Evolutionary conservation across 2,329 filamentous ascomycete genomes (phyloP).

Genomic region (Cercospora sp.): DNA sequence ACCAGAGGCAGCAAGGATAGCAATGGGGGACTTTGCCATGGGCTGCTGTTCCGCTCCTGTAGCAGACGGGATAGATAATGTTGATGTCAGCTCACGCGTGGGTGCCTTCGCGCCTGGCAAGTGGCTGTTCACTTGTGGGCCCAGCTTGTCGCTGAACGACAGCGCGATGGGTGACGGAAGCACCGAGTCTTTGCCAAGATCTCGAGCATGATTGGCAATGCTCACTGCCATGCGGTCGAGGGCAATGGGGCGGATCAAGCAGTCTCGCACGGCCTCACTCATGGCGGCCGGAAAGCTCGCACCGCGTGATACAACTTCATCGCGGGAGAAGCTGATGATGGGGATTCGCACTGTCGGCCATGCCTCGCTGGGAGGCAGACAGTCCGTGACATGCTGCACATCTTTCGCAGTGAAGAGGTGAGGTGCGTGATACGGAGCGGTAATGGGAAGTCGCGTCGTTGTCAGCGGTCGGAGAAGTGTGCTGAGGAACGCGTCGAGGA

Average conservation of each 20-base stretch:
- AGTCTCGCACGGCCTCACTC: slow-evolving; percentile 15
- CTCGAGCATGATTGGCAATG: slow-evolving; percentile 8
- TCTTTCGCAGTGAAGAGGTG: slow-evolving; percentile 25
- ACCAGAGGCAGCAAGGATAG: slow-evolving; percentile 34
- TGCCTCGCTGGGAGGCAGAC: neutral
- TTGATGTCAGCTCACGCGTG: neutral
- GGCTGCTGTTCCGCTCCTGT: slow-evolving; percentile 10
- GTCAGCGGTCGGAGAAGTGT: neutral
- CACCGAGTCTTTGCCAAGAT: slow-evolving; percentile 7
- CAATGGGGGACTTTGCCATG: slow-evolving; percentile 21
- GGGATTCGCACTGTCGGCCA: slow-evolving; percentile 4
- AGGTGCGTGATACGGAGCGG: slow-evolving; percentile 23
- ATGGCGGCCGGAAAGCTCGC: slow-evolving; percentile 8
- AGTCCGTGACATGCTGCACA: slow-evolving; percentile 13
- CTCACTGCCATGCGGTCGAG: slow-evolving; percentile 11
- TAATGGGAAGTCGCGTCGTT: slow-evolving; percentile 19
- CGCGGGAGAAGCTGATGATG: slow-evolving; percentile 15
- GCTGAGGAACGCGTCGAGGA: slow-evolving; percentile 7
- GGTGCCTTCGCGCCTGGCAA: neutral
- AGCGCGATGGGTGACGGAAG: slow-evolving; percentile 12
- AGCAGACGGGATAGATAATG: neutral
- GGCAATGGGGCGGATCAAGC: slow-evolving; percentile 15
- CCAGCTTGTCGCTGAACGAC: slow-evolving; percentile 8
- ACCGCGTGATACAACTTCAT: neutral
- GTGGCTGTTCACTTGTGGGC: slow-evolving; percentile 7